A percentile compares a stretch with the other conserved stretches of the same genome.
phyloP scores from a whole-genome alignment of 768 basidiomycete genomes.

The Lanmaoa rubissima region DNA sequence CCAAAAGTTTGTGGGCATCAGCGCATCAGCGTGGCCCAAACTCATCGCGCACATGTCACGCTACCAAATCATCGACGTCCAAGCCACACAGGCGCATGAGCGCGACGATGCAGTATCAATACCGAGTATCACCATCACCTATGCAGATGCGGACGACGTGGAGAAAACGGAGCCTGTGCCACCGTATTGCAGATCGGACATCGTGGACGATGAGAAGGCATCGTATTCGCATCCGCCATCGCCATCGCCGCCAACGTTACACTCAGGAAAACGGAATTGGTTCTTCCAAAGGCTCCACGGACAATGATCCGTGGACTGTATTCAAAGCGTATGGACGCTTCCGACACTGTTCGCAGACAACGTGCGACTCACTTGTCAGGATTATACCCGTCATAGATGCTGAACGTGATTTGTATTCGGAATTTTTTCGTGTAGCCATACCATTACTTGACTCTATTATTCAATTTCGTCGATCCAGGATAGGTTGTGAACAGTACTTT shows the following conservation, averaged over 20 bases:
- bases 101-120: slow-evolving; percentile 2
- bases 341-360: not conserved
- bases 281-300: slow-evolving; percentile 14
- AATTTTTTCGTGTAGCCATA: slow-evolving; percentile 2
- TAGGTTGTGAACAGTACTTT: not conserved
- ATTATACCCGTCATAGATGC: not conserved
- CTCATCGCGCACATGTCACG: slow-evolving; percentile 40
- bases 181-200: slow-evolving; percentile 29
- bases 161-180: slow-evolving; percentile 33
- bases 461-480: not conserved
- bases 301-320: not conserved
- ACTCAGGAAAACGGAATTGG: slow-evolving; percentile 9
- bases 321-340: not conserved
- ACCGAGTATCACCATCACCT: slow-evolving; percentile 32
- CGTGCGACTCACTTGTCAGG: too few species aligned
- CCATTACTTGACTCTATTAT: not conserved
- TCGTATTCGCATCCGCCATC: not conserved
- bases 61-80: slow-evolving; percentile 49
- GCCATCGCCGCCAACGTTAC: not conserved
- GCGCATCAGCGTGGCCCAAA: slow-evolving; percentile 48
- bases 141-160: slow-evolving; percentile 16
- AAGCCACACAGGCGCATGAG: slow-evolving; percentile 14
- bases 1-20: slow-evolving; percentile 45
- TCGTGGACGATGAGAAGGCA: slow-evolving; percentile 15
- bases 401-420: not conserved